Evolutionary conservation across 495 filamentous ascomycete species (phyloP).

Genomic region (Darksidea phi): DNA sequence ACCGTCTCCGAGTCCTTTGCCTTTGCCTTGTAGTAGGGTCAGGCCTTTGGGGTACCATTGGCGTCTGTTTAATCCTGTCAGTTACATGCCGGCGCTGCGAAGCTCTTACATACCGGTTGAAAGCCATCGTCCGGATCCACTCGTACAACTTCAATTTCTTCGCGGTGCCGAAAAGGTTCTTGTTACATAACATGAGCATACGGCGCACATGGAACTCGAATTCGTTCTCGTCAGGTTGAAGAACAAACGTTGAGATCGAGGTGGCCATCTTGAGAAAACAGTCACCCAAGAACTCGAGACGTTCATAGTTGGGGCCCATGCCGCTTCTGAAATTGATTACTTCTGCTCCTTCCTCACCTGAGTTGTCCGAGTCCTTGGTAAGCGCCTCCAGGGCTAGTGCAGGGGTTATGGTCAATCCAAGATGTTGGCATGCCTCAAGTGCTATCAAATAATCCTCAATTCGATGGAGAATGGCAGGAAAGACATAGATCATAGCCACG

Average conservation of each 20-base stretch:
- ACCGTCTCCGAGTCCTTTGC: conserved; percentile 54
- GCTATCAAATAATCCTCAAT: conserved; percentile 81
- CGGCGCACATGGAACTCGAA: conserved; percentile 85
- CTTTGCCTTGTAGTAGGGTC: conserved; percentile 60
- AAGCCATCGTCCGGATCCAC: conserved; percentile 78
- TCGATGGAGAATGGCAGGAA: conserved; percentile 81
- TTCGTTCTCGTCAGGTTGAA: conserved; percentile 75
- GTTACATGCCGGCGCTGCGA: neutral
- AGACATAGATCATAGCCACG: conserved; percentile 65
- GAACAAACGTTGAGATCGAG: conserved; percentile 75
- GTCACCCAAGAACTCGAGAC: conserved; percentile 91
- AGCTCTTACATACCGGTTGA: conserved; percentile 59
- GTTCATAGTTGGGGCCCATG: conserved; percentile 97
- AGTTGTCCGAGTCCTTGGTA: conserved; percentile 93
- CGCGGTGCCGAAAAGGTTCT: conserved; percentile 79
- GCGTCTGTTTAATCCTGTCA: conserved; percentile 45
- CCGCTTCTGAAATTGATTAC: conserved; percentile 76
- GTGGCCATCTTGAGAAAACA: conserved; percentile 96
- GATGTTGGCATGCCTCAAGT: conserved; percentile 63
- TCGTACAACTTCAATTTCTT: conserved; percentile 65
- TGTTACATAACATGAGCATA: conserved; percentile 91
- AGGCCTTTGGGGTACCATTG: conserved; percentile 83
- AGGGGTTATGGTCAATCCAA: conserved; percentile 60
- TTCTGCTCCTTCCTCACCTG: conserved; percentile 68
- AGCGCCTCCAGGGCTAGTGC: conserved; percentile 81